phyloP scores from a whole-genome alignment of 2,329 filamentous ascomycete species.

The Cryoendolithus antarcticus region DNA sequence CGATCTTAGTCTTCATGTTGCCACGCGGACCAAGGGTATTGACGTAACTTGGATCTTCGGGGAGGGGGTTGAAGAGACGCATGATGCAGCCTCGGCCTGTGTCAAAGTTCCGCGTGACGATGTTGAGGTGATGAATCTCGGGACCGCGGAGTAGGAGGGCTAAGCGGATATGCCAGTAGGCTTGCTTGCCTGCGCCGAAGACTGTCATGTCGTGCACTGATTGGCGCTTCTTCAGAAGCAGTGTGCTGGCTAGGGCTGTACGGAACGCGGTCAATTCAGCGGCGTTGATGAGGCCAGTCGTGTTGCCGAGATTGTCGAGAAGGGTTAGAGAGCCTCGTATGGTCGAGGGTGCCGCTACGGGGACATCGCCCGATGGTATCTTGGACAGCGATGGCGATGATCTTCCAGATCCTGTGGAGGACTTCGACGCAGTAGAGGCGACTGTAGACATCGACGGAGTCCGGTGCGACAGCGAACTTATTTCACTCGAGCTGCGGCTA shows the following conservation, averaged over 20 bases:
- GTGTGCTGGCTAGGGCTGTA: slow-evolving; percentile 51
- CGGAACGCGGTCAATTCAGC: slow-evolving; percentile 58
- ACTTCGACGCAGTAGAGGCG: slow-evolving; percentile 10
- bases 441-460: slow-evolving; percentile 18
- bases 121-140: slow-evolving; percentile 67
- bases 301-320: slow-evolving; percentile 44
- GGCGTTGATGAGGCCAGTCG: slow-evolving; percentile 52
- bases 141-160: slow-evolving; percentile 57
- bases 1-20: slow-evolving; percentile 45
- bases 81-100: slow-evolving; percentile 41
- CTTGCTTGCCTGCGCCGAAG: slow-evolving; percentile 81
- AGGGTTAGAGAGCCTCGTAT: slow-evolving; percentile 48
- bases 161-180: slow-evolving; percentile 86
- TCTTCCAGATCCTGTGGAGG: slow-evolving; percentile 15
- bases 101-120: slow-evolving; percentile 65
- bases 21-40: slow-evolving; percentile 25
- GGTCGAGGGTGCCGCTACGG: slow-evolving; percentile 25
- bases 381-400: slow-evolving; percentile 12
- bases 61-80: slow-evolving; percentile 39
- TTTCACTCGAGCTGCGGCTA: slow-evolving; percentile 8
- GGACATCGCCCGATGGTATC: slow-evolving; percentile 18
- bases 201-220: slow-evolving; percentile 65
- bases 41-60: slow-evolving; percentile 22
- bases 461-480: slow-evolving; percentile 3
- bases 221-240: slow-evolving; percentile 51